Evolutionary conservation across 2,329 filamentous ascomycete genomes (phyloP).

Genomic region (Diaporthe aspalathi): DNA sequence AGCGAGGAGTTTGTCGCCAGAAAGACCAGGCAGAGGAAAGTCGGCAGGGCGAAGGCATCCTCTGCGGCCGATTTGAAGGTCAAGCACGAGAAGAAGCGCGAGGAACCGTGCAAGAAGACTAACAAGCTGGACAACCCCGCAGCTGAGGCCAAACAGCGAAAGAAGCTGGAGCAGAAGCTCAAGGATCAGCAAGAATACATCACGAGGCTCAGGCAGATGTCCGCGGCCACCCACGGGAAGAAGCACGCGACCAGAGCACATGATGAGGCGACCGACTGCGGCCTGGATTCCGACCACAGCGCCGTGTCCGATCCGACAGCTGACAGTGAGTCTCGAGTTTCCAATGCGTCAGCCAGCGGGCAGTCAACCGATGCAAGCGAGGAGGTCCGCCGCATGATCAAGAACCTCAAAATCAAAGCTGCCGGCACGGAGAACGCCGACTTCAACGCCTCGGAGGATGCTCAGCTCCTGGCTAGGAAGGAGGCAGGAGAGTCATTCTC

Average conservation of each 20-base stretch:
- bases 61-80: constrained; percentile 17
- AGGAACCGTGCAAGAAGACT: constrained; percentile 18
- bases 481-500: constrained; percentile 28
- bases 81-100: constrained; percentile 7
- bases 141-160: constrained; percentile 12
- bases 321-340: background rate
- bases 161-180: constrained; percentile 26
- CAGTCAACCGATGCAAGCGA: constrained; percentile 23
- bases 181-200: constrained; percentile 33
- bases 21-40: constrained; percentile 20
- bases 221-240: too few species aligned
- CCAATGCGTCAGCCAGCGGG: background rate
- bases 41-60: constrained; percentile 3
- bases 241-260: constrained; percentile 2
- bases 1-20: background rate
- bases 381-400: constrained; percentile 30
- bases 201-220: constrained; percentile 23
- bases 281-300: background rate
- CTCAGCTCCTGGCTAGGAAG: constrained; percentile 41
- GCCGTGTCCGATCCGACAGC: background rate
- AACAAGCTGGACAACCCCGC: constrained; percentile 29
- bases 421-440: constrained; percentile 20
- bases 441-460: constrained; percentile 42
- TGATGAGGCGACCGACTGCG: background rate
- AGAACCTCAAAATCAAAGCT: constrained; percentile 33